Conservation (phyloP, 2,329 filamentous ascomycete species). For the Fusarium marasasianum region DNA sequence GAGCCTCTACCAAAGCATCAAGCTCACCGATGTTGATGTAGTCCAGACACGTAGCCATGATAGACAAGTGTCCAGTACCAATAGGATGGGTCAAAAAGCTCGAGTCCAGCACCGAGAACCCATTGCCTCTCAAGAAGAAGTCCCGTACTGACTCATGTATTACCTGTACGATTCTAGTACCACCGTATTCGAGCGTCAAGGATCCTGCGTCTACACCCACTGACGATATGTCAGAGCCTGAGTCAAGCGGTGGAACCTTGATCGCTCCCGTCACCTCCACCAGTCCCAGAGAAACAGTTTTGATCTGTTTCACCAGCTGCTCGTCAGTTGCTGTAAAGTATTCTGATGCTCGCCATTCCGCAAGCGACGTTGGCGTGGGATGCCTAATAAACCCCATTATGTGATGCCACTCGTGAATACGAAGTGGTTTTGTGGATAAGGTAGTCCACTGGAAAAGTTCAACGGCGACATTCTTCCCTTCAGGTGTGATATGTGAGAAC, state of each 20-base stretch:
- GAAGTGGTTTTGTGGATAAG: background rate
- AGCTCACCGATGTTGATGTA: fast-evolving
- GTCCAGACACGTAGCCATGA: background rate
- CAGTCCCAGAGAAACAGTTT: background rate
- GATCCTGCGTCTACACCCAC: background rate
- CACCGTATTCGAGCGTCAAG: background rate
- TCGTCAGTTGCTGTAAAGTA: background rate
- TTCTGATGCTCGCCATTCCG: background rate
- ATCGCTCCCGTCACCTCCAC: background rate
- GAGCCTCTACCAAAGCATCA: background rate
- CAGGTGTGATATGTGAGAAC: background rate
- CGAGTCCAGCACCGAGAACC: background rate
- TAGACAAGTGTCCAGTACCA: background rate
- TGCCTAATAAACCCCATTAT: background rate
- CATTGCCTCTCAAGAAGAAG: background rate
- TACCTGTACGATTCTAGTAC: background rate
- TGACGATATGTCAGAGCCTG: background rate
- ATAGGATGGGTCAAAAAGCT: fast-evolving
- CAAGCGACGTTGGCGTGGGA: background rate
- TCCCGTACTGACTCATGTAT: background rate
- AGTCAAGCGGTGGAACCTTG: background rate
- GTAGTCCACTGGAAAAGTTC: background rate
- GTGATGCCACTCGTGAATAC: background rate
- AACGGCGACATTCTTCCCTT: background rate
- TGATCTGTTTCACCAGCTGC: background rate